Base-by-base conservation (phyloP, 2,329 filamentous ascomycete species). In the Sclerotinia subarctica region DNA sequence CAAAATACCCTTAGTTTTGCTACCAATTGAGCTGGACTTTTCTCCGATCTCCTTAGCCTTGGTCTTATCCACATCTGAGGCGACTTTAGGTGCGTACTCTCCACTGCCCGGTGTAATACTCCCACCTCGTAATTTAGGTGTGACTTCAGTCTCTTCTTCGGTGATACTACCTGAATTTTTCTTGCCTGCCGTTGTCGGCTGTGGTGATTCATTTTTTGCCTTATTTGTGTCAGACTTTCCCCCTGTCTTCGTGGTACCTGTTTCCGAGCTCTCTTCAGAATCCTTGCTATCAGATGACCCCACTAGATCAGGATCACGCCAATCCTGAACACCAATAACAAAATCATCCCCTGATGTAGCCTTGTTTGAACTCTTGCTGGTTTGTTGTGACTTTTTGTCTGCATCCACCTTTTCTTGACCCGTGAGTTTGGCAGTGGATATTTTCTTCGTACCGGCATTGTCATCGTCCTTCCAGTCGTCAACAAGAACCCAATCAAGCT, bases 321-420 rank as follows among this genome's bases (percentile, higher is more conserved):
- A 94, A 76, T 95, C 92, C 72, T 95, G 90, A 17, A 93, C 88
- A n/a, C 91, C 92, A 74, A 94, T 94, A 56, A 91, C 84, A 76
- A 94, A 94, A 68, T 84, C 86, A 76, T 93, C 89, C 58, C 81
- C 78, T 29, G 76, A n/a, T 17, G 54, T n/a, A 66, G 32, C 44
- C 24, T 53, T 67, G 8, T 46, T 52, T 44, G 56, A 35, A 17
- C n/a, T 68, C 49, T 68, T 72, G 32, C 44, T 76, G 72, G 66
- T 66, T 54, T 62, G 68, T n/a, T 64, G 38, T n/a, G 72, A 75
- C 57, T 73, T 76, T 58, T 71, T 68, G 68, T 76, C 75, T 53
- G 74, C 66, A 68, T 77, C 70, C 60, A 71, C 66, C 66, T 77
- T 77, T 68, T 80, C 76, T 67, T 79, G 73, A 11, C 64, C 67